Base-by-base conservation (phyloP, 208 protist genomes). In the Phytomonas sp. region DNA sequence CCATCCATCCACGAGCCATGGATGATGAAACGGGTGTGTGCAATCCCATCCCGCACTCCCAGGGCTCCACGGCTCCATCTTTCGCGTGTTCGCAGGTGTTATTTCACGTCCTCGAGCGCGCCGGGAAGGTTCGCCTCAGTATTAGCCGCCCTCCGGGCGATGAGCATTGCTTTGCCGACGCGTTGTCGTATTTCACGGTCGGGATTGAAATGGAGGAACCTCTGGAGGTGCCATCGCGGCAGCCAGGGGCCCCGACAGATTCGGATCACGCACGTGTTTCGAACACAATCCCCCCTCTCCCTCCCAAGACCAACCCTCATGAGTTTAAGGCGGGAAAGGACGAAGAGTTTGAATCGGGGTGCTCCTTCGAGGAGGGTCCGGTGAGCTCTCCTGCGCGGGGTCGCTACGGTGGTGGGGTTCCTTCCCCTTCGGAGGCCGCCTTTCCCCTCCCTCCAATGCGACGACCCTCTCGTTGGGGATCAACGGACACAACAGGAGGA, bases 151-250 rank as follows among this genome's bases (percentile, higher is more conserved):
- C 83, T 0, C 51, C 66, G 8, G 13, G 20, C 20, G 82, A 93
- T 30, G 59, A 74, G 17, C 88, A 93, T 68, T 90, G 83, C 70
- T 93, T 93, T 62, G 81, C 79, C 29, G 88, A 91, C 73, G 68
- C 80, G 11, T 62, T 81, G 6, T 77, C 74, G 59, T 89, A 82
- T 72, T 72, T 84, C 43, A 85, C 75, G 31, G 62, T 93, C 23
- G 37, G 81, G 15, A 76, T 93, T 7, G 85, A 89, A 26, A 67
- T 87, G 60, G 79, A 85, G 33, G 66, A 80, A 28, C 76, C 76
- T 15, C 67, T 76, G 37, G 31, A 37, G 31, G 28, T 37, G 37
- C 26, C 8, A 60, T 75, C n/a, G n/a, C 40, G 9, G 56, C 66
- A 33, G 5, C 60, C 65, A 13, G 29, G 3, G 43, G 60, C 60